phyloP scores from a whole-genome alignment of 208 protist species.

The Leishmania lainsoni region DNA sequence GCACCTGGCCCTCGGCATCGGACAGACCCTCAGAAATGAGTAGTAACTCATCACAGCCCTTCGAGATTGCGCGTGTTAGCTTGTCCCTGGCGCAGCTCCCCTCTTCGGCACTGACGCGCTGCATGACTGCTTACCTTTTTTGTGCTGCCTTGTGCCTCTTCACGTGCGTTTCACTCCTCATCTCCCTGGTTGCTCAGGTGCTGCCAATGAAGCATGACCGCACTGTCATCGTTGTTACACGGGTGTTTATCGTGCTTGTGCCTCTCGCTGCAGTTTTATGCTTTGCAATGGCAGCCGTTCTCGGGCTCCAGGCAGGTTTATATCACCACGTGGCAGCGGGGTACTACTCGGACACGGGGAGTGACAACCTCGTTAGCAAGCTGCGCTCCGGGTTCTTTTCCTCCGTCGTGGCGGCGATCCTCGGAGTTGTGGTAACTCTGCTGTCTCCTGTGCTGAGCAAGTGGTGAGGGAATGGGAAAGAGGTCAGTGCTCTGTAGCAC shows the following conservation, averaged over 20 bases:
- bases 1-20: neutral
- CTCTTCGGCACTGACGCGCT: conserved; percentile 7
- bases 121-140: conserved; percentile 53
- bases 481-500: neutral
- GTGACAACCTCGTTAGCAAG: conserved; percentile 5
- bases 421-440: conserved; percentile 20
- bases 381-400: conserved; percentile 42
- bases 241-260: conserved; percentile 20
- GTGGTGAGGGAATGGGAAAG: neutral
- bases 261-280: conserved; percentile 29
- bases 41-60: neutral
- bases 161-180: conserved; percentile 32
- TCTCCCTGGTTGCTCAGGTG: conserved; percentile 25
- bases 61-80: neutral
- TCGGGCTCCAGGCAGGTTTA: conserved; percentile 29
- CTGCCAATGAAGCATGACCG: conserved; percentile 9
- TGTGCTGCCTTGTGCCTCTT: conserved; percentile 34
- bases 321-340: conserved; percentile 28
- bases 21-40: neutral
- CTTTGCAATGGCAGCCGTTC: conserved; percentile 35
- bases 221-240: conserved; percentile 4
- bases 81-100: neutral
- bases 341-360: conserved; percentile 26
- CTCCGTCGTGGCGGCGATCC: conserved; percentile 24
- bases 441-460: conserved; percentile 20